Base-by-base conservation (phyloP, 2,329 filamentous ascomycete species). In the Botrytis galanthina region DNA sequence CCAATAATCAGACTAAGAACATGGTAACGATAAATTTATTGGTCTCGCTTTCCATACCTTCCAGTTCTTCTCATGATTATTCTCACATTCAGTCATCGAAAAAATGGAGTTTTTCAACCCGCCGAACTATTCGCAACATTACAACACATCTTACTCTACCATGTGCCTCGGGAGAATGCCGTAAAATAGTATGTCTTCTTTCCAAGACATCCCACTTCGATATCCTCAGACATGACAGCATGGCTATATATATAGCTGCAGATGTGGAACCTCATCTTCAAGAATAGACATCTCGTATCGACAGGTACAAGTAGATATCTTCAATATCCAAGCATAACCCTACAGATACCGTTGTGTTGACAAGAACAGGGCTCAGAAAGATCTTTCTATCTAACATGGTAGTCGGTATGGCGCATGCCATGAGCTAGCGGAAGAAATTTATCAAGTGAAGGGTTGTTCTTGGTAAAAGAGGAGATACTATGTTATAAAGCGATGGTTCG, bases 331-430 rank as follows among this genome's bases (percentile, higher is more conserved):
- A 84, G 83, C 59, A 71, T 60, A 0, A 78, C 29, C 79, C 57
- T 83, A 82, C 75, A 81, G 77, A 64, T 78, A 73, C 26, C 77
- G 82, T 67, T 79, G 78, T n/a, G 81, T 81, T 3, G 74, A 75
- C 7, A 3, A 16, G 18, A 7, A 54, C 5, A 4, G 10, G 12
- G 48, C 10, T 0, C 12, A 54, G 26, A 54, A n/a, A n/a, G n/a
- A n/a, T n/a, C n/a, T n/a, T n/a, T 54, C 26, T 16, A n/a, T n/a
- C 12, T 54, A n/a, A 16, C 12, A 29, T 54, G n/a, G 29, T 54
- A 29, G 51, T 16, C n/a, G n/a, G 14, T 29, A 54, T 29, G 6
- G n/a, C 3, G n/a, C n/a, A 29, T 54, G n/a, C 51, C n/a, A 29
- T 54, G n/a, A 54, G 51, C 51, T 29, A 3, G n/a, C n/a, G n/a